phyloP scores from a whole-genome alignment of 2,329 filamentous ascomycete genomes.

The Fusarium robinianum region DNA sequence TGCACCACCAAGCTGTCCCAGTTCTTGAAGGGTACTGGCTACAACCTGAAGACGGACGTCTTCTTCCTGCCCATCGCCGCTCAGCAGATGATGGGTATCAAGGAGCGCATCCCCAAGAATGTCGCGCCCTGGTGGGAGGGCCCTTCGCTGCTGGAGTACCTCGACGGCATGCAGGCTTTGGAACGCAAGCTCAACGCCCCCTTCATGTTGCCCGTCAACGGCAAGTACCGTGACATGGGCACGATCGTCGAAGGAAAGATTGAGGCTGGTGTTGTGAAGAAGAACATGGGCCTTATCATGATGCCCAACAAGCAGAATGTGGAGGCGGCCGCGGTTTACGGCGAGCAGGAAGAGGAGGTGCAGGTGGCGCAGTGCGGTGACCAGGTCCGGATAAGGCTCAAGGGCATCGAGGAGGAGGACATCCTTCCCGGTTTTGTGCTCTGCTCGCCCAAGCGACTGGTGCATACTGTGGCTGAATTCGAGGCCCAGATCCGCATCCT shows the following conservation, averaged over 20 bases:
- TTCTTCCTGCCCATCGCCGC: conserved; percentile 97
- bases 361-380: conserved; percentile 83
- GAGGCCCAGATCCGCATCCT: conserved; percentile 97
- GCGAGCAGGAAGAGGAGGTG: conserved; percentile 95
- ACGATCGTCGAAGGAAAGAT: conserved; percentile 98
- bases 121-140: conserved; percentile 83
- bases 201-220: conserved; percentile 98
- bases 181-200: conserved; percentile 96
- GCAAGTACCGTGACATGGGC: conserved; percentile 96
- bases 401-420: conserved; percentile 97
- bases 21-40: conserved; percentile 91
- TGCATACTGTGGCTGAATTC: conserved; percentile 86
- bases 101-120: conserved; percentile 79
- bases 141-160: conserved; percentile 89
- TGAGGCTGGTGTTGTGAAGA: conserved; percentile 91
- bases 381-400: conserved; percentile 88
- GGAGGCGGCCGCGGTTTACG: conserved; percentile 83
- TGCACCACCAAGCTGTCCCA: conserved; percentile 85
- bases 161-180: conserved; percentile 90
- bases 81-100: conserved; percentile 83
- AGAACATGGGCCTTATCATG: conserved; percentile 82
- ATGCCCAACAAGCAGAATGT: conserved; percentile 92
- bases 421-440: conserved; percentile 94
- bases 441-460: conserved; percentile 90
- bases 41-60: conserved; percentile 91